Base-by-base conservation (phyloP, 768 basidiomycete species). In the Mycena capillaripes region DNA sequence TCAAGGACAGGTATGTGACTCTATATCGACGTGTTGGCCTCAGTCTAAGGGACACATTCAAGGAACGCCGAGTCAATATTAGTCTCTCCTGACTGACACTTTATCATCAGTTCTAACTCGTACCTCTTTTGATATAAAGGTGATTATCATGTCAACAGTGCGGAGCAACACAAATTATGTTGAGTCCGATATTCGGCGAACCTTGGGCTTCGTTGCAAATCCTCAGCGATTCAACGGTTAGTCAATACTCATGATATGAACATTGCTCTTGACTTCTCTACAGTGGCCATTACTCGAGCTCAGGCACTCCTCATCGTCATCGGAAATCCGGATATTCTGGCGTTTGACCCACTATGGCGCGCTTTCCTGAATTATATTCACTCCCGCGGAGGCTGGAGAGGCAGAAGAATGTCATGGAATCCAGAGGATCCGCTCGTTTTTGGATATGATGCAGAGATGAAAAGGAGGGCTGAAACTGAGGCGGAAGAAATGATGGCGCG, bases 31-130 rank as follows among this genome's bases (percentile, higher is more conserved):
- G 82, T 80, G 71, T 82, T 84, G 0, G 12, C 10, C 42, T 4
- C 82, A n/a, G n/a, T n/a, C 84, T 67, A 73, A 79, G 17, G 75
- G 81, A 61, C n/a, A n/a, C 2, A 38, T 25, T 55, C 16, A 65
- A 90, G 89, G 89, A 91, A 81, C 87, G 89, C 25, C 82, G 84
- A n/a, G n/a, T n/a, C n/a, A n/a, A n/a, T n/a, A n/a, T n/a, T n/a
- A n/a, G n/a, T n/a, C n/a, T n/a, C n/a, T n/a, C n/a, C n/a, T n/a
- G n/a, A n/a, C n/a, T n/a, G n/a, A n/a, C n/a, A n/a, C n/a, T n/a
- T n/a, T n/a, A n/a, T n/a, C n/a, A n/a, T n/a, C n/a, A n/a, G n/a
- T n/a, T n/a, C n/a, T n/a, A n/a, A n/a, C n/a, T n/a, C n/a, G n/a
- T n/a, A n/a, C n/a, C n/a, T n/a, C n/a, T n/a, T n/a, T n/a, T n/a